A percentile compares a stretch with the other conserved stretches of the same genome.
Conservation (phyloP, 2,329 filamentous ascomycete species). For the Alternaria ethzedia region DNA sequence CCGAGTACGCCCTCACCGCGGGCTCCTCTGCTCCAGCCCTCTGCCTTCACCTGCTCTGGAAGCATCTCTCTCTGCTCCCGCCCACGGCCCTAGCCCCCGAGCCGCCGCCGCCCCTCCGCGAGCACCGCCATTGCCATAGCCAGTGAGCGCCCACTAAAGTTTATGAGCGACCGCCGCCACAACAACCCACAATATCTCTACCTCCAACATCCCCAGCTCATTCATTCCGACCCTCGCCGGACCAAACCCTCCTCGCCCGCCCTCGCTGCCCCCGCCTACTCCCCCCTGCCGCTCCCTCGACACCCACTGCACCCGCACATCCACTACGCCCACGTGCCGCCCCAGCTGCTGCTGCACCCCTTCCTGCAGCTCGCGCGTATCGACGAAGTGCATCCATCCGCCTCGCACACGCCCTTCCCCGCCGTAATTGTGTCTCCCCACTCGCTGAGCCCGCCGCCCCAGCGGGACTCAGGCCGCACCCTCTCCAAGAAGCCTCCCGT, state of each 20-base stretch:
- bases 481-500: slow-evolving; percentile 38
- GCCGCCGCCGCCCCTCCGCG: slow-evolving; percentile 17
- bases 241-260: slow-evolving; percentile 17
- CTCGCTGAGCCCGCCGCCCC: slow-evolving; percentile 39
- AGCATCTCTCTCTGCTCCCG: slow-evolving; percentile 2
- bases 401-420: slow-evolving; percentile 29
- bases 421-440: slow-evolving; percentile 51
- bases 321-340: slow-evolving; percentile 19
- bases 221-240: slow-evolving; percentile 20
- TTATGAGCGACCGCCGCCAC: slow-evolving; percentile 37
- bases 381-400: slow-evolving; percentile 32
- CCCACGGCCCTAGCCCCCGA: slow-evolving; percentile 1
- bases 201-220: slow-evolving; percentile 25
- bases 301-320: slow-evolving; percentile 17
- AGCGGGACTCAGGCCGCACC: slow-evolving; percentile 41
- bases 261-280: slow-evolving; percentile 17
- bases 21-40: not conserved
- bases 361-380: slow-evolving; percentile 38
- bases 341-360: slow-evolving; percentile 36
- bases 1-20: slow-evolving; percentile 12
- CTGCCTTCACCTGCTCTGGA: slow-evolving; percentile 9
- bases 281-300: slow-evolving; percentile 1
- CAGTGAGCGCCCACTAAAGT: slow-evolving; percentile 18
- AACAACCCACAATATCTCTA: slow-evolving; percentile 32
- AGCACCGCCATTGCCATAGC: slow-evolving; percentile 16